Conservation (phyloP, 306 rosid species). For the Malus sylvestris region DNA sequence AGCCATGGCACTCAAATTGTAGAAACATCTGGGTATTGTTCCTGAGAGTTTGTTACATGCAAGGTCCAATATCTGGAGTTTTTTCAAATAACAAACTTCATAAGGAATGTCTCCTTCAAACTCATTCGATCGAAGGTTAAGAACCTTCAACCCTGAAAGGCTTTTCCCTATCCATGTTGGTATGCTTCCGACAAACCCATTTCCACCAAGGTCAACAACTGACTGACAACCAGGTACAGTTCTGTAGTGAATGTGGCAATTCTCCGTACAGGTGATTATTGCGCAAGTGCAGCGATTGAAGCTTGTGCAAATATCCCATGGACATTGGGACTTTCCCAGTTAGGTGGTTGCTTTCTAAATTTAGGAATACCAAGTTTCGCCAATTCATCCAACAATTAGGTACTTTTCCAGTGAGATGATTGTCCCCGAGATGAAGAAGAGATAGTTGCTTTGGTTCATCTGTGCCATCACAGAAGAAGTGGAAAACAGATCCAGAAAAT, state of each 20-base stretch:
- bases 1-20: background rate
- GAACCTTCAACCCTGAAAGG: background rate
- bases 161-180: constrained; percentile 7
- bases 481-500: too few species aligned
- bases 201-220: background rate
- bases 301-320: constrained; percentile 5
- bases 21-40: constrained; percentile 11
- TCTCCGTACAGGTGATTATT: constrained; percentile 15
- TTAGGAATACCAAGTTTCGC: background rate
- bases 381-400: background rate
- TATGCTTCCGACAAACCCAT: constrained; percentile 3
- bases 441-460: background rate
- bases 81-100: background rate
- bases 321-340: constrained; percentile 33
- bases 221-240: background rate
- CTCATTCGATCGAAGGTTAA: constrained; percentile 5
- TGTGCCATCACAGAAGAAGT: too few species aligned
- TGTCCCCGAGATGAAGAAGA: background rate
- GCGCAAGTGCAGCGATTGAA: background rate
- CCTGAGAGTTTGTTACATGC: constrained; percentile 2
- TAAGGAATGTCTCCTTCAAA: constrained; percentile 3
- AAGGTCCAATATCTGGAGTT: constrained; percentile 12
- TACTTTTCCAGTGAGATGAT: constrained; percentile 1
- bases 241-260: background rate
- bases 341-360: constrained; percentile 22